A percentile compares a stretch with the other conserved stretches of the same genome.
These are phyloP conservation scores for Lachnellula suecica DNA, from an alignment of 2,329 filamentous ascomycete species.

Conservation along the genomic window DNA sequence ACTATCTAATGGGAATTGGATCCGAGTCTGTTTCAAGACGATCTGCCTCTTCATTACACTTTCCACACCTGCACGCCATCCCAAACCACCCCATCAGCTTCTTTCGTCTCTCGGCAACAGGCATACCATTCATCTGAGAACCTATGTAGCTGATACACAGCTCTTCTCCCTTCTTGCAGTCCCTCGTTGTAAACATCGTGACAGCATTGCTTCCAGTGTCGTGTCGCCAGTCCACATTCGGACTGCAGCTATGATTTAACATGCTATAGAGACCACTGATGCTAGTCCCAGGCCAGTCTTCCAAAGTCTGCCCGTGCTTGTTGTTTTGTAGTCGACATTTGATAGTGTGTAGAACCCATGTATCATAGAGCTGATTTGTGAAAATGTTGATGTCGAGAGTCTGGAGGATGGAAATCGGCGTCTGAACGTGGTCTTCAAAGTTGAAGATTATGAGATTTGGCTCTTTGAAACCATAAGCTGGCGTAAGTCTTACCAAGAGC, in stretches of 20 bases:
- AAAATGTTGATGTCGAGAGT: conserved; percentile 32
- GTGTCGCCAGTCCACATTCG: conserved; percentile 32
- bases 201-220: conserved; percentile 23
- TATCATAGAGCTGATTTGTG: conserved; percentile 28
- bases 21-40: too few relatives aligned
- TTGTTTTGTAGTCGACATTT: conserved; percentile 35
- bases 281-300: conserved; percentile 28
- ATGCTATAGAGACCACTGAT: conserved; percentile 31
- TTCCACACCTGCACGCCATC: conserved; percentile 20
- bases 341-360: conserved; percentile 33
- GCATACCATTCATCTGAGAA: conserved; percentile 8
- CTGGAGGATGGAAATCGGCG: conserved; percentile 29
- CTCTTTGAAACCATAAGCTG: conserved; percentile 27
- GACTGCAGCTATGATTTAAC: conserved; percentile 35
- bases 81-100: conserved; percentile 23
- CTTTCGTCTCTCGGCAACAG: conserved; percentile 10
- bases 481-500: conserved; percentile 30
- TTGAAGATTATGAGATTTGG: conserved; percentile 32
- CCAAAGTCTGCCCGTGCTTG: conserved; percentile 28
- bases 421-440: conserved; percentile 28
- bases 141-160: conserved; percentile 28
- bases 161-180: conserved; percentile 24
- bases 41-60: conserved; percentile 12
- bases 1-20: too few relatives aligned
- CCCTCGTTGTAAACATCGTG: conserved; percentile 24